A percentile compares a stretch with the other conserved stretches of the same genome.
phyloP scores from a whole-genome alignment of 2,329 filamentous ascomycete species.

The Simplicillium sp. region DNA sequence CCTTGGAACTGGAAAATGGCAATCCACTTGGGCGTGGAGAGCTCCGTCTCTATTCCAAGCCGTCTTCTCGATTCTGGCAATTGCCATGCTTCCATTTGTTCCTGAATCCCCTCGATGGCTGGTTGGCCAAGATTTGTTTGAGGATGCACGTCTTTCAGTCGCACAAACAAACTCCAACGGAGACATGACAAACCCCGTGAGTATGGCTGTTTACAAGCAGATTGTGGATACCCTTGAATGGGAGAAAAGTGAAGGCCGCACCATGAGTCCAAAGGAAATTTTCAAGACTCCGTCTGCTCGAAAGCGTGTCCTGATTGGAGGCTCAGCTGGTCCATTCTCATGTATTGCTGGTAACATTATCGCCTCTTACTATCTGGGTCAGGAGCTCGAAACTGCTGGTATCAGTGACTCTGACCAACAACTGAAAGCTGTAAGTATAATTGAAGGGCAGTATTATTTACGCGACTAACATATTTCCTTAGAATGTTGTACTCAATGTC shows the following conservation, averaged over 20 bases:
- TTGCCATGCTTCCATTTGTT: conserved; percentile 17
- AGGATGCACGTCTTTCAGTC: conserved; percentile 29
- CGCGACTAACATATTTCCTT: background rate
- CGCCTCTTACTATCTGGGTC: conserved; percentile 28
- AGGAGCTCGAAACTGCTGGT: conserved; percentile 33
- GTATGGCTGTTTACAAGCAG: conserved; percentile 9
- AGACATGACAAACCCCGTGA: conserved; percentile 21
- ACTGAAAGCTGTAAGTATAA: conserved; percentile 25
- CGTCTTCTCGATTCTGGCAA: conserved; percentile 16
- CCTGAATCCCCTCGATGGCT: conserved; percentile 40
- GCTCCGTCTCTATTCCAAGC: conserved; percentile 22
- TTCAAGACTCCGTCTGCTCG: conserved; percentile 36
- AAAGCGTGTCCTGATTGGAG: conserved; percentile 34
- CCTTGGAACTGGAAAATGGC: conserved; percentile 21
- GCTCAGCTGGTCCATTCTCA: conserved; percentile 27
- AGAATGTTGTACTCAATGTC: conserved; percentile 40
- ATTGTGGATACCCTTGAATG: conserved; percentile 30
- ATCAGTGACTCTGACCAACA: conserved; percentile 31
- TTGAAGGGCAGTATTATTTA: background rate
- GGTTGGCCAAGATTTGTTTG: conserved; percentile 24
- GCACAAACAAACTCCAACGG: conserved; percentile 34
- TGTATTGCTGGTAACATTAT: conserved; percentile 24
- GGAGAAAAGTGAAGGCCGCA: conserved; percentile 31
- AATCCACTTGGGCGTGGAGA: conserved; percentile 25
- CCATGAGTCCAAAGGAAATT: conserved; percentile 34